Evolutionary conservation across 192 early-diverging fungal genomes (phyloP).

Genomic region (Jimgerdemannia flammicorona): DNA sequence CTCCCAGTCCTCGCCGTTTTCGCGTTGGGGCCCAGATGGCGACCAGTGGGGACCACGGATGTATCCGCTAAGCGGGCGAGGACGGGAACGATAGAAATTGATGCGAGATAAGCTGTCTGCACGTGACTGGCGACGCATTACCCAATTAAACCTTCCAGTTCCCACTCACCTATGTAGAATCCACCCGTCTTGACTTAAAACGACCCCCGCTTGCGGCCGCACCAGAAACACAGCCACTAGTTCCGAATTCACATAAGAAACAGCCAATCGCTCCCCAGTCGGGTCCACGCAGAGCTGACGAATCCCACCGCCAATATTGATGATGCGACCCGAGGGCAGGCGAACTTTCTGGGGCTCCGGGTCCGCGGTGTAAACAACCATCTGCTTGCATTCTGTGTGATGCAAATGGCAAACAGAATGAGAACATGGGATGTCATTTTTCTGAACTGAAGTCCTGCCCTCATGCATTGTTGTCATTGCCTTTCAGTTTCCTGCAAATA

Average conservation of each 20-base stretch:
- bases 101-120: background rate
- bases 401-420: too few relatives aligned
- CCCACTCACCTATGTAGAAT: slow-evolving; percentile 31
- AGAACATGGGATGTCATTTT: too few relatives aligned
- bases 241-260: slow-evolving; percentile 45
- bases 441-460: background rate
- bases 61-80: slow-evolving; percentile 33
- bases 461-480: too few relatives aligned
- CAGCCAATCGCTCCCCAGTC: slow-evolving; percentile 46
- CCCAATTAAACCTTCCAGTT: background rate
- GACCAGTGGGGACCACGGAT: slow-evolving; percentile 30
- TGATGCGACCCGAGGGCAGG: slow-evolving; percentile 2
- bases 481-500: background rate
- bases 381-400: background rate
- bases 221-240: slow-evolving; percentile 41
- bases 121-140: background rate
- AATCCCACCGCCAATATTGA: slow-evolving; percentile 41
- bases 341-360: background rate
- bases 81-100: background rate
- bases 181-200: slow-evolving; percentile 25
- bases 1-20: background rate
- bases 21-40: too few relatives aligned
- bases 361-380: background rate
- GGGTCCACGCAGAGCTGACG: slow-evolving; percentile 46
- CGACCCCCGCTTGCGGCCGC: slow-evolving; percentile 17